Base-by-base conservation (phyloP, 2,329 filamentous ascomycete species). In the Grosmannia huntii region DNA sequence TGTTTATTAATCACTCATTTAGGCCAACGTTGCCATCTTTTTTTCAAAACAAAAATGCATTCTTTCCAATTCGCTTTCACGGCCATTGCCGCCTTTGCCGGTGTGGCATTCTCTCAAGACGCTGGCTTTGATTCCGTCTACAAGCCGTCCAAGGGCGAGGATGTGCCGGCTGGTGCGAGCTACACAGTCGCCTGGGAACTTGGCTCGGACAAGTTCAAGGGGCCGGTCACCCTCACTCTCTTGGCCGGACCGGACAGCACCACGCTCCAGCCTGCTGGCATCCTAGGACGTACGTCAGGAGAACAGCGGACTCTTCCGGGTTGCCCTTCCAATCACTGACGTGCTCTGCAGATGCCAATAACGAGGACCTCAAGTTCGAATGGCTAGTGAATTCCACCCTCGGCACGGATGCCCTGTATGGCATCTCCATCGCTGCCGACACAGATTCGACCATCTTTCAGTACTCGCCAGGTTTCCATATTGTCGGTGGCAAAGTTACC, bases 401-500 rank as follows among this genome's bases (percentile, higher is more conserved):
- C 28, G 76, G 75, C 27, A 19, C 57, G 14, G 51, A 28, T 61
- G 65, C 65, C 59, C 73, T 75, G 65, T 85, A 84, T 69, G 82
- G 82, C 61, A 71, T 85, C 67, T 73, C 74, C 70, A 72, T 85
- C 69, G 68, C 68, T 60, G 72, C 76, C 49, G 75, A 78, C 62
- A 69, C 68, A 62, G 66, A 81, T 70, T 58, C 71, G 27, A 62
- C 51, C 4, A 70, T 75, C 66, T 82, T 80, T 76, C 82, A 85
- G 75, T 84, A 78, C 76, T 82, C 79, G 59, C 76, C 76, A 72
- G 79, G 80, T 62, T 85, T 85, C 74, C 65, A 72, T 65, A 81
- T 82, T 65, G 66, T 68, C 57, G 70, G 67, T 44, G 66, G 61
- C 11, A 36, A 10, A 4, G 41, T 27, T 28, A 33, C 16, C 38